phyloP scores from a whole-genome alignment of 345 rosid genomes.

The Trapa bicornis region DNA sequence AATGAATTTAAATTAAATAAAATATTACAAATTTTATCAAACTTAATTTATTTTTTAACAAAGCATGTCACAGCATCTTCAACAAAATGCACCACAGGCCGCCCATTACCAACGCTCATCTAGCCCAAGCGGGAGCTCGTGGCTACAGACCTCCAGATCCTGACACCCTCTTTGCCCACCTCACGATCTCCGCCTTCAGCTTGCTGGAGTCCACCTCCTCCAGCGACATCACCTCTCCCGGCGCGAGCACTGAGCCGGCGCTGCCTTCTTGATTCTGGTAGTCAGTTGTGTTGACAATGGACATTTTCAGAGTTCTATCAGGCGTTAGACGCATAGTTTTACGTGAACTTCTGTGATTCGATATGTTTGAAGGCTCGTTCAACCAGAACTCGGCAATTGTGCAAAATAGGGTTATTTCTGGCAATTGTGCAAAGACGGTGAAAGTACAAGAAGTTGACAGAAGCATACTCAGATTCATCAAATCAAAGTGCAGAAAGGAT shows the following conservation, averaged over 20 bases:
- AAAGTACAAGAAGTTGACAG: not conserved
- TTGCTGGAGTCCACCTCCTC: constrained; percentile 42
- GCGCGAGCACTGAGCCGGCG: constrained; percentile 7
- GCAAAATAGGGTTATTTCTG: not conserved
- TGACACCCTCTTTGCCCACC: constrained; percentile 81
- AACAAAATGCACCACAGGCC: too few relatives aligned
- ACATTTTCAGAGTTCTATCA: constrained; percentile 5
- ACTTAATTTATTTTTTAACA: too few relatives aligned
- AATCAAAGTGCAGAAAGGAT: not conserved
- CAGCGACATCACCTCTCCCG: constrained; percentile 27
- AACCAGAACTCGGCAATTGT: not conserved
- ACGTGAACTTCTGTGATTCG: too few relatives aligned
- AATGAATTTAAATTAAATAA: too few relatives aligned
- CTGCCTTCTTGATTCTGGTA: not conserved
- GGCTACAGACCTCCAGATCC: constrained; percentile 8
- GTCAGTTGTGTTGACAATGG: constrained; percentile 33
- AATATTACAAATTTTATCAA: too few relatives aligned
- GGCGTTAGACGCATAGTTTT: too few relatives aligned
- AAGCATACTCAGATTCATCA: not conserved
- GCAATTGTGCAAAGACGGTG: not conserved
- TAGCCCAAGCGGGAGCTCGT: constrained; percentile 17
- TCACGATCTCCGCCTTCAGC: constrained; percentile 55
- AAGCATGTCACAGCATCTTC: too few relatives aligned
- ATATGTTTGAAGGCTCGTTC: constrained; percentile 1
- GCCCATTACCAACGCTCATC: not conserved